A percentile compares a stretch with the other conserved stretches of the same genome.
These are phyloP conservation scores for Borovskyia barvae DNA, from an alignment of 208 protist genomes.

Conservation along the genomic window DNA sequence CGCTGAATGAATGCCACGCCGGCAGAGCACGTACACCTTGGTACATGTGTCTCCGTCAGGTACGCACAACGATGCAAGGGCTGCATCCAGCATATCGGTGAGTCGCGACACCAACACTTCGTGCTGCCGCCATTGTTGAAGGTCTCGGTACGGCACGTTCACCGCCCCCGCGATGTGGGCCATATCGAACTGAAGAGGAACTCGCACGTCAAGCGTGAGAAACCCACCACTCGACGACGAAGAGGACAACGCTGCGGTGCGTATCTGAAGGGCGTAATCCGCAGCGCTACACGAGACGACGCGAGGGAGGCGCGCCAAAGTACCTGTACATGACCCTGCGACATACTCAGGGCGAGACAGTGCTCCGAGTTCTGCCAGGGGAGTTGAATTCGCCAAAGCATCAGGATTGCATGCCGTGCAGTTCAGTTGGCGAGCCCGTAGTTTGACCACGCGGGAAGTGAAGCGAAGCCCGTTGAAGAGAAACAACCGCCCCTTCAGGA, in stretches of 20 bases:
- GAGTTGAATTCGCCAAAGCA: conserved; percentile 2
- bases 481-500: conserved; percentile 76
- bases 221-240: neutral
- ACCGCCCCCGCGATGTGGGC: conserved; percentile 52
- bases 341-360: conserved; percentile 59
- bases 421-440: conserved; percentile 44
- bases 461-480: conserved; percentile 82
- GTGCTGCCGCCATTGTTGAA: conserved; percentile 45
- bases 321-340: neutral
- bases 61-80: neutral
- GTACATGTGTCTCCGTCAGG: neutral
- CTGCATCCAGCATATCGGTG: conserved; percentile 1
- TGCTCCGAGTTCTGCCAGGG: conserved; percentile 15
- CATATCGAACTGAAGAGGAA: conserved; percentile 78
- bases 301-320: neutral
- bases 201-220: conserved; percentile 67
- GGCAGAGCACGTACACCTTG: conserved; percentile 66
- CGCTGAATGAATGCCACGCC: conserved; percentile 75
- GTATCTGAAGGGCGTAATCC: neutral
- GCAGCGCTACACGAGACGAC: conserved; percentile 4
- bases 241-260: neutral
- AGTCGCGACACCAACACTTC: conserved; percentile 4
- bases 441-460: conserved; percentile 60
- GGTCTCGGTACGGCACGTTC: conserved; percentile 50
- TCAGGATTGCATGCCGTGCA: conserved; percentile 70